Evolutionary conservation across 805 yeast species (phyloP).

Genomic region (Cyberlindnera japonica): DNA sequence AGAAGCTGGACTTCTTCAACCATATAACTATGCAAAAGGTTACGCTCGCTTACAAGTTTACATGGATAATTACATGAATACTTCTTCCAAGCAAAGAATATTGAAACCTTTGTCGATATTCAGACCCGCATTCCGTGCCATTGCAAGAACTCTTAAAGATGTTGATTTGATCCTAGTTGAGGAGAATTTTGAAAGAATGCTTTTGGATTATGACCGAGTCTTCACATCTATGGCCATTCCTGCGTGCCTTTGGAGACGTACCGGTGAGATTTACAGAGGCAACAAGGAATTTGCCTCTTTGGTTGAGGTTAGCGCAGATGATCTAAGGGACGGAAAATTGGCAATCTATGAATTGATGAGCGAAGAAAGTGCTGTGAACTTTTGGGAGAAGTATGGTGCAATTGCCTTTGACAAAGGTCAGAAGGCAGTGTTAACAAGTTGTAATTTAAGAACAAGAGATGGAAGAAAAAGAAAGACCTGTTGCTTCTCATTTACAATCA

Average conservation of each 20-base stretch:
- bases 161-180: conserved; percentile 89
- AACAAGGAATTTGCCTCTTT: conserved; percentile 93
- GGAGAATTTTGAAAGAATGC: conserved; percentile 90
- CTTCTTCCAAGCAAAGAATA: conserved; percentile 77
- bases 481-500: conserved; percentile 89
- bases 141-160: conserved; percentile 85
- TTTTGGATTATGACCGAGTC: conserved; percentile 88
- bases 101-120: conserved; percentile 80
- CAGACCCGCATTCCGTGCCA: conserved; percentile 90
- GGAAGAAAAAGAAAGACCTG: conserved; percentile 79
- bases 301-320: conserved; percentile 87
- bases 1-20: conserved; percentile 88
- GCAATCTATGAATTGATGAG: conserved; percentile 93
- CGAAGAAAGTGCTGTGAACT: conserved; percentile 93
- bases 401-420: conserved; percentile 95
- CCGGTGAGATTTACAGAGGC: conserved; percentile 94
- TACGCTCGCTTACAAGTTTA: conserved; percentile 85
- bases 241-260: conserved; percentile 94
- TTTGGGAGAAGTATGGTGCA: conserved; percentile 97
- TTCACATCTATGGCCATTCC: conserved; percentile 98
- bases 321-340: conserved; percentile 83
- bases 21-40: conserved; percentile 91
- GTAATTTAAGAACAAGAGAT: conserved; percentile 79
- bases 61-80: conserved; percentile 91
- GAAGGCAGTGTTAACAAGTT: conserved; percentile 90